A percentile compares a stretch with the other conserved stretches of the same genome.
phyloP scores from a whole-genome alignment of 495 filamentous ascomycete species.

The Aspergillus baeticus region DNA sequence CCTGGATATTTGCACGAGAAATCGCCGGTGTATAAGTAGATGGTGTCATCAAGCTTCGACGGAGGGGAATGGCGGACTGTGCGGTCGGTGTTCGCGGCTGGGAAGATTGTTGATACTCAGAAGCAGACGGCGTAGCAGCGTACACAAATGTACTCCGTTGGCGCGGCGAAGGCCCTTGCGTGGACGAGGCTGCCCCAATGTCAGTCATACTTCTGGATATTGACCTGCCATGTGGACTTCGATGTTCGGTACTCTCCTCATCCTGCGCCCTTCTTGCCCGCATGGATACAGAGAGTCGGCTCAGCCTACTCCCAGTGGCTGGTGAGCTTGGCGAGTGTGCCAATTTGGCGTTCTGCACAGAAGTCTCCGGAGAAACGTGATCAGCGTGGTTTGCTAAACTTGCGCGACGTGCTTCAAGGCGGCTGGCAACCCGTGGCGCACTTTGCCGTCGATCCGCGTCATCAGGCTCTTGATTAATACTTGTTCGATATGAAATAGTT shows the following conservation, averaged over 20 bases:
- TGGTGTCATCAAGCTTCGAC: constrained; percentile 43
- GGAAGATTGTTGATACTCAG: constrained; percentile 24
- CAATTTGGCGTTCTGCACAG: constrained; percentile 16
- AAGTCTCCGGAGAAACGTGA: constrained; percentile 10
- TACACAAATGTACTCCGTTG: constrained; percentile 46
- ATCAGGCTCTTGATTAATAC: constrained; percentile 45
- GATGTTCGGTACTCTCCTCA: constrained; percentile 29
- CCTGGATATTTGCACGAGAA: constrained; percentile 43
- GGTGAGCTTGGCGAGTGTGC: constrained; percentile 30
- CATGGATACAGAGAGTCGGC: constrained; percentile 39
- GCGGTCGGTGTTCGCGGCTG: constrained; percentile 43
- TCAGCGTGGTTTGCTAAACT: constrained; percentile 53
- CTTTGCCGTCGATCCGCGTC: constrained; percentile 33
- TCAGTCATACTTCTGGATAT: constrained; percentile 43
- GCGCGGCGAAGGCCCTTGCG: constrained; percentile 29
- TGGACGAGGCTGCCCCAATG: constrained; percentile 28
- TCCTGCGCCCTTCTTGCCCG: constrained; percentile 36
- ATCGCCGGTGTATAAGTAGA: constrained; percentile 37
- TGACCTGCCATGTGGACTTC: constrained; percentile 28
- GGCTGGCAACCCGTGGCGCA: constrained; percentile 65
- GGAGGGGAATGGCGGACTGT: constrained; percentile 41
- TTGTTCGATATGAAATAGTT: constrained; percentile 34
- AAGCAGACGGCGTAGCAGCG: constrained; percentile 29
- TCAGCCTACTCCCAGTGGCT: constrained; percentile 34
- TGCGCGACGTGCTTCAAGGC: constrained; percentile 69